phyloP scores from a whole-genome alignment of 495 filamentous ascomycete species.

The Penicillium chermesinum region DNA sequence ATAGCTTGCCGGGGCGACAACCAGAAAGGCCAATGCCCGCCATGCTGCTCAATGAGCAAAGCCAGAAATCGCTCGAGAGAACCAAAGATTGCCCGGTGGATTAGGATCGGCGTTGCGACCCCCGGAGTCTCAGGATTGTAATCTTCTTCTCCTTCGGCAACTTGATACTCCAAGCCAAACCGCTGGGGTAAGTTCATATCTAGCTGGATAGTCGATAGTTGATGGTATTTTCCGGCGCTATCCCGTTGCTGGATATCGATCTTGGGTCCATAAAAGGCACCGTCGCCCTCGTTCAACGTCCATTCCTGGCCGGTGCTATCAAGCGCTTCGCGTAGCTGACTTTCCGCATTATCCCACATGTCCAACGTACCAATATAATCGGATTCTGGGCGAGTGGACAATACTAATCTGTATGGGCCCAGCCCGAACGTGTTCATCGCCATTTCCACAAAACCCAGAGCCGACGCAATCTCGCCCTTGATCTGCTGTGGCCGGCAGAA shows the following conservation, averaged over 20 bases:
- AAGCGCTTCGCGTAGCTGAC: constrained; percentile 64
- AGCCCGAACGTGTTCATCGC: constrained; percentile 73
- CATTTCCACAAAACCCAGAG: constrained; percentile 73
- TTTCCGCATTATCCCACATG: constrained; percentile 81
- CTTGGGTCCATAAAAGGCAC: constrained; percentile 93
- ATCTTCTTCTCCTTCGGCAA: constrained; percentile 46
- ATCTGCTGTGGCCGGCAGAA: constrained; percentile 87
- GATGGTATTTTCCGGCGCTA: constrained; percentile 81
- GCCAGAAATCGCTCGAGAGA: constrained; percentile 85
- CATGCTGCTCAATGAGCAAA: constrained; percentile 77
- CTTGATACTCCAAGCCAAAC: constrained; percentile 69
- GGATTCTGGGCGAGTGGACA: constrained; percentile 74
- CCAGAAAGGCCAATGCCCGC: constrained; percentile 87
- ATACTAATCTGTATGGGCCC: constrained; percentile 65
- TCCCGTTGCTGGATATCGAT: constrained; percentile 86
- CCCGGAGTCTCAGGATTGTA: constrained; percentile 68
- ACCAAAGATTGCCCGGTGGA: constrained; percentile 85
- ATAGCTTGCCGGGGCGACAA: constrained; percentile 77
- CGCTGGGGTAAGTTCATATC: constrained; percentile 89
- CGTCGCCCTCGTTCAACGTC: constrained; percentile 73
- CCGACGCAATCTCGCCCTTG: constrained; percentile 69
- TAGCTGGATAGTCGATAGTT: constrained; percentile 87
- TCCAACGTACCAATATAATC: constrained; percentile 73
- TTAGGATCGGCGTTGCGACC: constrained; percentile 70
- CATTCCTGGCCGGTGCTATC: constrained; percentile 60